Evolutionary conservation across 139 green algal species (phyloP).

Genomic region (Prasinococcaceae sp.): DNA sequence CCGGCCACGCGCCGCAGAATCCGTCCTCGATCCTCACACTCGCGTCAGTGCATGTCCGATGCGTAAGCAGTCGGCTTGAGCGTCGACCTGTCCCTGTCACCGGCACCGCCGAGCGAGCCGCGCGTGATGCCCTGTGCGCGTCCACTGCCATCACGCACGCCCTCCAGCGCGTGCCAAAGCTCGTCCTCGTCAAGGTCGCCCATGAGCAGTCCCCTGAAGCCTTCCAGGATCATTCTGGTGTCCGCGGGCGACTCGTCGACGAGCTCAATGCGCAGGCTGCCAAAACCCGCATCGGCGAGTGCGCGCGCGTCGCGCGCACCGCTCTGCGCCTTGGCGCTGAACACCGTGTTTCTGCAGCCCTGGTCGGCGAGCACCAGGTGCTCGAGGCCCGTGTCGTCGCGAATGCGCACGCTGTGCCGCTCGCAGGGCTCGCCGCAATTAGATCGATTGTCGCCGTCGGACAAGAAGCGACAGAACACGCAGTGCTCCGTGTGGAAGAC

Average conservation of each 20-base stretch:
- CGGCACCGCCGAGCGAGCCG: no score
- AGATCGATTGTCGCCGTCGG: slow-evolving; percentile 43
- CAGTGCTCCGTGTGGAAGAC: slow-evolving; percentile 85
- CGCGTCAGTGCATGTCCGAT: no score
- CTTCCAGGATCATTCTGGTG: no score
- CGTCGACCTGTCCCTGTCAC: no score
- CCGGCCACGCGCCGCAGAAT: no score
- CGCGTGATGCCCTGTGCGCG: no score
- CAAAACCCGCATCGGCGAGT: slow-evolving; percentile 25
- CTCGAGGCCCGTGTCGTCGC: slow-evolving; percentile 46
- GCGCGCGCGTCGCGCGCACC: slow-evolving; percentile 25
- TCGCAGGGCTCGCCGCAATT: slow-evolving; percentile 79
- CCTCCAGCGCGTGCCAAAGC: no score
- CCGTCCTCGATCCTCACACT: no score
- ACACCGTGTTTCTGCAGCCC: slow-evolving; percentile 75
- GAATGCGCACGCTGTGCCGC: slow-evolving; percentile 46
- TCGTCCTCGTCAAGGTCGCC: no score
- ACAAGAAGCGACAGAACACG: slow-evolving; percentile 65
- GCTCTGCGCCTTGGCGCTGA: slow-evolving; percentile 51
- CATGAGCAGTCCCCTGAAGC: no score
- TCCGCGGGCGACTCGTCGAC: slow-evolving; percentile 68
- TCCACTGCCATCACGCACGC: no score
- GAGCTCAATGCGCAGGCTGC: slow-evolving; percentile 54
- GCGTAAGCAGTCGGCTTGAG: no score
- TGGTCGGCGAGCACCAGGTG: slow-evolving; percentile 73